Conservation (phyloP, 176 grass and related monocot genomes). For the Triticum timopheevii region DNA sequence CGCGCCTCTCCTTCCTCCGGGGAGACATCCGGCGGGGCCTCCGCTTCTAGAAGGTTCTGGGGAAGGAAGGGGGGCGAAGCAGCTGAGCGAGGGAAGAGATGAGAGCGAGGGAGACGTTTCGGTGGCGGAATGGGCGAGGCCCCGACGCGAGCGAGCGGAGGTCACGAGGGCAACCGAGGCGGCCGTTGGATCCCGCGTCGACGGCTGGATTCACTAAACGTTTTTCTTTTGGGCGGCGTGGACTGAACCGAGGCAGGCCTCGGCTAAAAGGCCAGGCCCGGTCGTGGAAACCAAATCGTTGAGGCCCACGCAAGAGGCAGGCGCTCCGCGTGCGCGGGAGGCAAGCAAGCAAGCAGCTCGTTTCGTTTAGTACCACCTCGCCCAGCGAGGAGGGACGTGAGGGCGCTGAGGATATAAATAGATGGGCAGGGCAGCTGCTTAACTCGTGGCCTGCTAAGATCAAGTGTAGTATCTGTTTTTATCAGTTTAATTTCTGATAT, state of each 20-base stretch:
- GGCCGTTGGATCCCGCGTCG: not conserved
- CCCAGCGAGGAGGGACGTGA: too few species aligned
- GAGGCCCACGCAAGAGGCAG: not conserved
- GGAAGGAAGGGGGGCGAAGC: not conserved
- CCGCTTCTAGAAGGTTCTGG: slow-evolving; percentile 21
- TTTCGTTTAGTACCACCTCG: too few species aligned
- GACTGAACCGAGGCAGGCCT: not conserved
- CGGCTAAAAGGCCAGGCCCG: not conserved
- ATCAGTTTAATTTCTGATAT: slow-evolving; percentile 87
- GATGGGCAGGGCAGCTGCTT: too few species aligned
- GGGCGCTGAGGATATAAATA: too few species aligned
- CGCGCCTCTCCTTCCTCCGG: slow-evolving; percentile 47
- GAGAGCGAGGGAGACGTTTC: slow-evolving; percentile 4
- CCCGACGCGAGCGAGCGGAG: slow-evolving; percentile 41
- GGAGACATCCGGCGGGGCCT: slow-evolving; percentile 42
- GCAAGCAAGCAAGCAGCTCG: too few species aligned
- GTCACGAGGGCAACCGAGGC: slow-evolving; percentile 32
- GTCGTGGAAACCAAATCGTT: not conserved
- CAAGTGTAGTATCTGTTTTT: slow-evolving; percentile 83
- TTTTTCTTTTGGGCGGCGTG: not conserved
- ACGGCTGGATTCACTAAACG: slow-evolving; percentile 21
- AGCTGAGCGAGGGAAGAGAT: not conserved
- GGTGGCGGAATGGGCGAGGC: slow-evolving; percentile 25
- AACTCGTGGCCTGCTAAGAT: slow-evolving; percentile 33
- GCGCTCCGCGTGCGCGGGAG: too few species aligned